These are phyloP conservation scores for Clonostachys rhizophaga DNA, from an alignment of 2,329 filamentous ascomycete genomes.

Conservation along the genomic window DNA sequence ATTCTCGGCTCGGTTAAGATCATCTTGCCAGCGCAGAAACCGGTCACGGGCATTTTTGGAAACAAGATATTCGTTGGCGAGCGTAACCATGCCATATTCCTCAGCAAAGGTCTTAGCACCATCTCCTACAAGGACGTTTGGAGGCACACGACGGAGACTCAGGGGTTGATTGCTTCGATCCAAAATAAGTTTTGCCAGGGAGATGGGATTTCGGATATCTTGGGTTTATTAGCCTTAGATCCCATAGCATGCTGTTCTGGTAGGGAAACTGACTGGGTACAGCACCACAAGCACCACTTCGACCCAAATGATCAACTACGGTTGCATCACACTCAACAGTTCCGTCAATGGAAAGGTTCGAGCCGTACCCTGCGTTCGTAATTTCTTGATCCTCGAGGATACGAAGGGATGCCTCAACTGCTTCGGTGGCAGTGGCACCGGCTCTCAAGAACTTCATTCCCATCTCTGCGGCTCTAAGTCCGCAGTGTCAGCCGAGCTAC, in stretches of 20 bases:
- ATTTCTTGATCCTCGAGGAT: constrained; percentile 91
- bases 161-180: constrained; percentile 71
- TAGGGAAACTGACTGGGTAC: constrained; percentile 64
- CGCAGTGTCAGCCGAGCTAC: constrained; percentile 1
- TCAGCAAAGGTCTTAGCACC: constrained; percentile 85
- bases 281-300: constrained; percentile 90
- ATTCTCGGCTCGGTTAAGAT: constrained; percentile 60
- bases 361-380: constrained; percentile 94
- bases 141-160: constrained; percentile 84
- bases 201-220: constrained; percentile 94
- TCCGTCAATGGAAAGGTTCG: constrained; percentile 87
- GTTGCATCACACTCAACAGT: constrained; percentile 93
- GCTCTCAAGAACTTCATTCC: constrained; percentile 77
- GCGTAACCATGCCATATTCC: constrained; percentile 67
- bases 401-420: constrained; percentile 83
- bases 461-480: constrained; percentile 69
- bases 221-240: not conserved
- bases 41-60: constrained; percentile 75
- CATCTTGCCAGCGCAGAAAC: constrained; percentile 73
- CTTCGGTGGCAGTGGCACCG: constrained; percentile 79
- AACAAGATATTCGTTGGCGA: constrained; percentile 74
- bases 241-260: constrained; percentile 2
- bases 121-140: constrained; percentile 82
- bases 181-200: constrained; percentile 76
- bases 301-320: constrained; percentile 83